Base-by-base conservation (phyloP, 441 rosid species). In the Theobroma grandiflorum region DNA sequence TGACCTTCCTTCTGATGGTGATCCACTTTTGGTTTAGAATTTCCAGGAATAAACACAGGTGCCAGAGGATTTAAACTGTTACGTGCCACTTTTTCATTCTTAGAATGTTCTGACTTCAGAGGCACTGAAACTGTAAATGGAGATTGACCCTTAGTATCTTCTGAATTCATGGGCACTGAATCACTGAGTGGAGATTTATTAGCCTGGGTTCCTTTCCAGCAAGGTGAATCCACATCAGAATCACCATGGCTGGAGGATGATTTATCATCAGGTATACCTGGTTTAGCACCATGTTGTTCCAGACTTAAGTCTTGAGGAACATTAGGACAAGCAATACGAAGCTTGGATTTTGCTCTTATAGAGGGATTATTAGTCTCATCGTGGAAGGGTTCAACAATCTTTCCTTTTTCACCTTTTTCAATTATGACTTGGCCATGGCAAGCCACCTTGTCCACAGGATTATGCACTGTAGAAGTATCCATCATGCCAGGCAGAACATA, bases 181-280 rank as follows among this genome's bases (percentile, higher is more conserved):
- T 75, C 84, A 53, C 40, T 58, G 58, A 72, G 81, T 37, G 82
- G 59, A 72, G 83, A 80, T 59, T 70, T 81, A 77, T 55, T 64
- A 67, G 71, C 81, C 31, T 18, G 72, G 52, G 75, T 84, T 80
- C 92, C 90, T 85, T 66, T 86, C 90, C 91, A 90, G 81, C 89
- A 88, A 61, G 93, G 90, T 82, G 91, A 88, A 81, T 90, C 93
- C 74, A 88, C 75, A 79, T 88, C 91, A 76, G 79, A 67, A 37
- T 87, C 89, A 63, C 83, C 80, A 70, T 50, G 55, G 2, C 35
- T 50, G 50, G 58, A 37, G 52, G 73, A 79, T 49, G 84, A 71
- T 49, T 59, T 75, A 38, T 72, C 80, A 80, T 81, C 58, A 53
- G n/a, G 38, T 31, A 57, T 26, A 78, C 64, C n/a, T 64, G 80